Conservation (phyloP, 2,329 filamentous ascomycete genomes). For the Diaporthe capsici region DNA sequence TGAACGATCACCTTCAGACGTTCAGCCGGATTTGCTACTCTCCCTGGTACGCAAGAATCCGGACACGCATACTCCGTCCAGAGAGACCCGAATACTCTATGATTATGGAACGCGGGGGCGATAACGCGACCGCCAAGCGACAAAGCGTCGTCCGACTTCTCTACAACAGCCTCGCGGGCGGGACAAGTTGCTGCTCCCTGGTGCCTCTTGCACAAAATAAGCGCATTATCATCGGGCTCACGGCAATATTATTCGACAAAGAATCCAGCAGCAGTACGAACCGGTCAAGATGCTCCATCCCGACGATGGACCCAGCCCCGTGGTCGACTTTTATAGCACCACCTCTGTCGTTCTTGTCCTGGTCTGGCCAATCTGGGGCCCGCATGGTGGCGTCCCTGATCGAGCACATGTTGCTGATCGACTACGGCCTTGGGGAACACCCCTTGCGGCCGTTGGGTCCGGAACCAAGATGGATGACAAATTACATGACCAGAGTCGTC, state of each 20-base stretch:
- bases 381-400: constrained; percentile 1
- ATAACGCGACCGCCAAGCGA: not conserved
- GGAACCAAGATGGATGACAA: not conserved
- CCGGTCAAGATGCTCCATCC: too few species aligned
- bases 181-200: not conserved
- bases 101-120: not conserved
- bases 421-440: constrained; percentile 13
- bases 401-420: constrained; percentile 23
- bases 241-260: constrained; percentile 10
- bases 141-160: not conserved
- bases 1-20: not conserved
- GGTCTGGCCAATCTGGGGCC: not conserved
- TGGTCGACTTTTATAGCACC: not conserved
- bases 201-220: not conserved
- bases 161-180: not conserved
- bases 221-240: not conserved
- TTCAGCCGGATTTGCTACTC: constrained; percentile 9
- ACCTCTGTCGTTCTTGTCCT: not conserved
- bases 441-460: not conserved
- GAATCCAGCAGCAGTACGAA: not conserved
- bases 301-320: not conserved
- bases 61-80: not conserved
- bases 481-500: not conserved
- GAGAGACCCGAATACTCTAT: constrained; percentile 17
- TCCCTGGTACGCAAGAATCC: not conserved